Base-by-base conservation (phyloP, 2,329 filamentous ascomycete genomes). In the Pochonia chlamydosporia region DNA sequence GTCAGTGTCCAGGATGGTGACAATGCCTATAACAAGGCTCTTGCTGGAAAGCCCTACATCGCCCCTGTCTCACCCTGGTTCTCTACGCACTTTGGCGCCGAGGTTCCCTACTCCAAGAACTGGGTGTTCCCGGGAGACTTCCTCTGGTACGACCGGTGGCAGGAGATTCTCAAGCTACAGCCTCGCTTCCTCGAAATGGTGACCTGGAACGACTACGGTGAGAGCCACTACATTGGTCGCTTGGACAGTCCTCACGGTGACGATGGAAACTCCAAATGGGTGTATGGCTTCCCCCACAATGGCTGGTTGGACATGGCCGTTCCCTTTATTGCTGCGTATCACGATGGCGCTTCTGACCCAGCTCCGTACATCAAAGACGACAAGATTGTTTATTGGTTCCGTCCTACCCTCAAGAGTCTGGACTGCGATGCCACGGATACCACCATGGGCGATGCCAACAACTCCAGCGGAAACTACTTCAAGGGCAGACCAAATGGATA, bases 71-170 rank as follows among this genome's bases (percentile, higher is more conserved):
- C 58, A 14, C 58, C 61, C 2, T 64, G 62, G 76, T 80, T 79
- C 59, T 76, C 60, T 40, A 75, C 74, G 1, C 70, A 78, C 49
- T 71, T 71, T 18, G 72, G 71, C 3, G 56, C 59, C 4, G 68
- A 69, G 45, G 66, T 72, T 18, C 56, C 66, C 9, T 76, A 70
- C 52, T 64, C 62, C 54, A 74, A 81, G 66, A 76, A 77, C 54
- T 79, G 74, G 70, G 67, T 83, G 2, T 85, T 79, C 67, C 73
- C 73, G 3, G 73, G 76, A 6, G 80, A 82, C 50, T 66, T 74
- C 36, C 63, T 84, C 7, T 81, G 80, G 73, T 76, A 72, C 49
- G 65, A 78, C 48, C 75, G 80, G 24, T 83, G 79, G 80, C 65
- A 74, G 18, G 52, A 66, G 46, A 66, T 76, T 18, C 52, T 76